phyloP scores from a whole-genome alignment of 1,284 basidiomycete genomes.

The Vanrija sp. region DNA sequence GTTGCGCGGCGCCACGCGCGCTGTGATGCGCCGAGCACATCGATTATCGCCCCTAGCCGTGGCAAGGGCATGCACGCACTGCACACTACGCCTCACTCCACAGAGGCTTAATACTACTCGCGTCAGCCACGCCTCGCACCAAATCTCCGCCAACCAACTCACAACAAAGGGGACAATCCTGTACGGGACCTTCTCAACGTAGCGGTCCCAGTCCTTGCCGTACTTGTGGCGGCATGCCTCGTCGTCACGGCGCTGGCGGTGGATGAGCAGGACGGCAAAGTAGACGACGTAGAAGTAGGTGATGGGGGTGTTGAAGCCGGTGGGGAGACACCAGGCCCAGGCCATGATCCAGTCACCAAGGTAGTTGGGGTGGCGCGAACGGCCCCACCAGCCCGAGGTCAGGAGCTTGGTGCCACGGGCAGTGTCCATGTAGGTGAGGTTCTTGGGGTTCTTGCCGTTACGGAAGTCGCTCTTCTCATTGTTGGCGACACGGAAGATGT shows the following conservation, averaged over 20 bases:
- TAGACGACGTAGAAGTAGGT: conserved; percentile 94
- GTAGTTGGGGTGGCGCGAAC: conserved; percentile 90
- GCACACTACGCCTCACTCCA: no score
- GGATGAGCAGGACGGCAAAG: conserved; percentile 84
- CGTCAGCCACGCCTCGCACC: no score
- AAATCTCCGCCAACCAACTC: neutral
- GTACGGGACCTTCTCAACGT: conserved; percentile 77
- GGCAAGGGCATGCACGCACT: no score
- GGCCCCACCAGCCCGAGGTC: conserved; percentile 96
- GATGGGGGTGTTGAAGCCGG: conserved; percentile 84
- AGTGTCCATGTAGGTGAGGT: conserved; percentile 78
- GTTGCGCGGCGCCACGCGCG: no score
- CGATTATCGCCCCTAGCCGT: no score
- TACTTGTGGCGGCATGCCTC: conserved; percentile 87
- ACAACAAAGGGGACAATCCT: conserved; percentile 80
- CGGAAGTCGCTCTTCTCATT: conserved; percentile 95
- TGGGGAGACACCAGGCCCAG: conserved; percentile 79
- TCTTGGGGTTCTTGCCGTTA: conserved; percentile 90
- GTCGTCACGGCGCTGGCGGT: conserved; percentile 87
- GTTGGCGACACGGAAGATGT: conserved; percentile 85
- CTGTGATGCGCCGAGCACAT: no score
- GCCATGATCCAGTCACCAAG: conserved; percentile 56
- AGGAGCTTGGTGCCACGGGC: conserved; percentile 83
- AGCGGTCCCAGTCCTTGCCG: conserved; percentile 77
- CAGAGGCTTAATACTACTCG: no score